A percentile compares a stretch with the other conserved stretches of the same genome.
Conservation (phyloP, 257 asterid genomes). For the Nyctanthes arbortristis region DNA sequence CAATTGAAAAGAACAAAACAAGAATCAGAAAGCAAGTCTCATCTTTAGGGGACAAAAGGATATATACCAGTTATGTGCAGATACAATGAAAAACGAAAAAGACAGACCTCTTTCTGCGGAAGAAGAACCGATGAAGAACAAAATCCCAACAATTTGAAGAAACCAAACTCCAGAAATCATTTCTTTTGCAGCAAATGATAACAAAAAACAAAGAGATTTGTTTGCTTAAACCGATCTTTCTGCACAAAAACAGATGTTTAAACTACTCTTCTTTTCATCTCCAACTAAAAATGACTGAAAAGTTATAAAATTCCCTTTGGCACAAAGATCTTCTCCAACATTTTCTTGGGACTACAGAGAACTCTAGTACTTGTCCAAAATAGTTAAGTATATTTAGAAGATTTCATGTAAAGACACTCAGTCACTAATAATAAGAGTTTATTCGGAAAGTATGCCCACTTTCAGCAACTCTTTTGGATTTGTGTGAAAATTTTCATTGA, state of each 20-base stretch:
- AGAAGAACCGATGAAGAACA: slow-evolving; percentile 37
- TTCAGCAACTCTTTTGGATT: not conserved
- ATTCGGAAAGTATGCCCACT: not conserved
- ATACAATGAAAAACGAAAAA: too few species aligned
- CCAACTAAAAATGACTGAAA: not conserved
- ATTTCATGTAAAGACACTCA: slow-evolving; percentile 1
- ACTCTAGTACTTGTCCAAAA: not conserved
- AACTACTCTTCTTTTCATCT: slow-evolving; percentile 30
- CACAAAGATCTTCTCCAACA: slow-evolving; percentile 26
- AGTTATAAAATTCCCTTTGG: slow-evolving; percentile 8
- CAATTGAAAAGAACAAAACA: not conserved
- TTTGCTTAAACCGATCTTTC: not conserved
- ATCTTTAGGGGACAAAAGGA: too few species aligned
- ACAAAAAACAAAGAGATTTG: not conserved
- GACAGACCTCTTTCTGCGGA: slow-evolving; percentile 53
- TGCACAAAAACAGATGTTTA: slow-evolving; percentile 1
- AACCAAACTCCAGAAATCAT: slow-evolving; percentile 16
- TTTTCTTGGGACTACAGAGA: not conserved
- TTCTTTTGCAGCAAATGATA: slow-evolving; percentile 1
- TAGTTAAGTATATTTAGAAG: not conserved
- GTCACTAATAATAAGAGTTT: not conserved
- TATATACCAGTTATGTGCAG: too few species aligned
- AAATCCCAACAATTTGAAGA: slow-evolving; percentile 12
- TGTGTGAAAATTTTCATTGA: not conserved
- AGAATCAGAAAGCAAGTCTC: too few species aligned